Percentiles rank a stretch among this genome's conserved stretches.
Conservation (phyloP, 208 protist species). For the Acanthamoeba healyi region DNA sequence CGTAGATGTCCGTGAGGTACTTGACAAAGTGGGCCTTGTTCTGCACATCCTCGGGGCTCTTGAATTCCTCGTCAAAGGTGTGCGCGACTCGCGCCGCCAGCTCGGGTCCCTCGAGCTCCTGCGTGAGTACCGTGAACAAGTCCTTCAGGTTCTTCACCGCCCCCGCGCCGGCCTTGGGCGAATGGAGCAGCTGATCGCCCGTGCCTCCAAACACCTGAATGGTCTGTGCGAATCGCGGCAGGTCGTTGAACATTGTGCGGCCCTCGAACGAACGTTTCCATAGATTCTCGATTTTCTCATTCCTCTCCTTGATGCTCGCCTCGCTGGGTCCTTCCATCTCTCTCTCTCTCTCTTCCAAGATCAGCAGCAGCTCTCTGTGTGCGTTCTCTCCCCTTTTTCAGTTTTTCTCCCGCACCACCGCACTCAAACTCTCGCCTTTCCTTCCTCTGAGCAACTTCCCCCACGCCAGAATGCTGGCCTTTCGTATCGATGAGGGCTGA, state of each 20-base stretch:
- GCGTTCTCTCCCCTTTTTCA: neutral
- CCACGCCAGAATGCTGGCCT: too few species aligned
- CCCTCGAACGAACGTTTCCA: slow-evolving; percentile 35
- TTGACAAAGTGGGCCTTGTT: slow-evolving; percentile 31
- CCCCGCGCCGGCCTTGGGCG: neutral
- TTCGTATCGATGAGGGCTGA: too few species aligned
- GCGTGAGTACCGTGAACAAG: neutral
- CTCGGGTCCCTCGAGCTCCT: slow-evolving; percentile 2
- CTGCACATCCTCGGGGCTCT: slow-evolving; percentile 21
- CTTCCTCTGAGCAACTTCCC: too few species aligned
- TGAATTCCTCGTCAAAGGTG: slow-evolving; percentile 10
- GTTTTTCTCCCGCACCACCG: too few species aligned
- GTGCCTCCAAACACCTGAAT: slow-evolving; percentile 37
- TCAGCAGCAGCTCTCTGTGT: too few species aligned
- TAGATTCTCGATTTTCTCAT: slow-evolving; percentile 59
- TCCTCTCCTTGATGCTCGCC: slow-evolving; percentile 2
- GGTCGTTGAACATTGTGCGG: slow-evolving; percentile 25
- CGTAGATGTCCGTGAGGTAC: slow-evolving; percentile 1
- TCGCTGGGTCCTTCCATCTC: slow-evolving; percentile 33
- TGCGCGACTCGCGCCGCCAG: neutral
- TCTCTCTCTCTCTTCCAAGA: neutral
- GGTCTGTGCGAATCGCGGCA: slow-evolving; percentile 22
- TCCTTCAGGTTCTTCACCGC: slow-evolving; percentile 12
- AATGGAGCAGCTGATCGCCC: slow-evolving; percentile 35
- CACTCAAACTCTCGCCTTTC: too few species aligned